A percentile compares a stretch with the other conserved stretches of the same genome.
Evolutionary conservation across 208 protist species (phyloP).

Genomic region (Trichomonas tenax): DNA sequence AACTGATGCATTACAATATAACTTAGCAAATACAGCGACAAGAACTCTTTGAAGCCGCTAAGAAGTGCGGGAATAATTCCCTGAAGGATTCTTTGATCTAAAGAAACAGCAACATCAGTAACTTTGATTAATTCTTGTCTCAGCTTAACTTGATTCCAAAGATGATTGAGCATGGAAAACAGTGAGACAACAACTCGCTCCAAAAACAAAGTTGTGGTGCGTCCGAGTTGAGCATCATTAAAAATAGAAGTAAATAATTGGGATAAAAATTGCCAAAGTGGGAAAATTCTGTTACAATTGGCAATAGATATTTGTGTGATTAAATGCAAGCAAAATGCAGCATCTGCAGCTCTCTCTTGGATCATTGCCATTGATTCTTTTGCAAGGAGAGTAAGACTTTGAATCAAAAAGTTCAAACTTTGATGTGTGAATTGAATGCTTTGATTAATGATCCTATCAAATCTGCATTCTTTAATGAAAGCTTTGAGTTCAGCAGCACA

Average conservation of each 20-base stretch:
- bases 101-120: neutral
- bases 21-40: neutral
- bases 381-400: neutral
- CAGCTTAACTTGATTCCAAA: neutral
- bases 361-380: neutral
- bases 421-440: neutral
- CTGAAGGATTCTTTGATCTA: neutral
- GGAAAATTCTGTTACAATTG: neutral
- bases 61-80: neutral
- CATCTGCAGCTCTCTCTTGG: neutral
- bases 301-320: neutral
- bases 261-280: neutral
- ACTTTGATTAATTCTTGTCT: neutral
- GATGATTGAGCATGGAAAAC: neutral
- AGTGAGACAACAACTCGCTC: neutral
- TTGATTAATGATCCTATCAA: neutral
- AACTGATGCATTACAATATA: neutral
- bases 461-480: neutral
- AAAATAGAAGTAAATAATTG: neutral
- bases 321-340: neutral
- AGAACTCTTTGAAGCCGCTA: neutral
- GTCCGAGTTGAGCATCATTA: too few relatives aligned
- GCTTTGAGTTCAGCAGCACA: neutral
- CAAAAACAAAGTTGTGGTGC: neutral
- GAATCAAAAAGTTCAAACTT: neutral